Evolutionary conservation across 257 asterid genomes (phyloP).

Genomic region (Marsdenia floribunda): DNA sequence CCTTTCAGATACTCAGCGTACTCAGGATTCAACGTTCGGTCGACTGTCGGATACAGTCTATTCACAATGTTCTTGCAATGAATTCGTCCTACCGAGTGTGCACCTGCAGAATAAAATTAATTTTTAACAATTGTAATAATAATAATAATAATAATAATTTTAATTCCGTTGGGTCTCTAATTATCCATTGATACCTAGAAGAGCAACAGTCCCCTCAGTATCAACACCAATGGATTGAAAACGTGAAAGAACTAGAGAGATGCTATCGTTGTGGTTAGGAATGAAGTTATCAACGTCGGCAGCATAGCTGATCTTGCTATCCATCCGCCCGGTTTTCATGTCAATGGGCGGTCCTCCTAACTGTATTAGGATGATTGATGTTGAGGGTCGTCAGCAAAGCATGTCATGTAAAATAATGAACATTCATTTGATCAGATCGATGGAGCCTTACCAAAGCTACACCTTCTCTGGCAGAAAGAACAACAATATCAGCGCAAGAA

Average conservation of each 20-base stretch:
- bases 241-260: constrained; percentile 46
- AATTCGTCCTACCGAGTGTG: constrained; percentile 76
- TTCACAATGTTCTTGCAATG: constrained; percentile 64
- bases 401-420: too few relatives aligned
- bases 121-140: too few relatives aligned
- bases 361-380: constrained; percentile 17
- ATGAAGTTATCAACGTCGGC: constrained; percentile 41
- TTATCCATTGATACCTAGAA: constrained; percentile 39
- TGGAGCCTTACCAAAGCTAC: constrained; percentile 43
- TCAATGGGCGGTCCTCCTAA: constrained; percentile 60
- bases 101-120: constrained; percentile 20
- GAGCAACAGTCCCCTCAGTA: constrained; percentile 60
- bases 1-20: constrained; percentile 53
- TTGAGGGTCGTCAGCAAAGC: too few relatives aligned
- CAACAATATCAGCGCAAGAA: constrained; percentile 87
- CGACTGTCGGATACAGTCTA: constrained; percentile 62
- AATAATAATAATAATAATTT: too few relatives aligned
- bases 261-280: constrained; percentile 66
- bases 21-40: constrained; percentile 47
- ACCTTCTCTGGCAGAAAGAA: constrained; percentile 82
- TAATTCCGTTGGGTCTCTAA: too few relatives aligned
- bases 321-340: constrained; percentile 76
- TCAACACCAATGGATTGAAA: constrained; percentile 58
- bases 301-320: constrained; percentile 45
- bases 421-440: too few relatives aligned